Base-by-base conservation (phyloP, 2,329 filamentous ascomycete species). In the Aspergillus hiratsukae region DNA sequence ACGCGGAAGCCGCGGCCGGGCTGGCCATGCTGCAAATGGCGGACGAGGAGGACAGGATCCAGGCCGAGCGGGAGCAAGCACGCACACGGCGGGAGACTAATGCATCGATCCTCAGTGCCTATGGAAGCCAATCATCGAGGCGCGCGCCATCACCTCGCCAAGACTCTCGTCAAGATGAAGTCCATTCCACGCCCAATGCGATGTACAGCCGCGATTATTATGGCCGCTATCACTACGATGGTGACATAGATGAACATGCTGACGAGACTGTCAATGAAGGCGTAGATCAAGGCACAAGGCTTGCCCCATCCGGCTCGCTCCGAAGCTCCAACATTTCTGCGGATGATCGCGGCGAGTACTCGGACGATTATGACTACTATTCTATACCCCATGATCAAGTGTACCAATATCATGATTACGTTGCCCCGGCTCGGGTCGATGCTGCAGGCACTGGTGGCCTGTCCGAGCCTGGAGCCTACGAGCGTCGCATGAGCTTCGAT, bases 371-470 rank as follows among this genome's bases (percentile, higher is more conserved):
- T 51, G 69, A 72, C 6, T 72, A 74, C 40, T 71, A 71, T 1
- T 62, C 63, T 9, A 64, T 72, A 21, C 78, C 81, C 46, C 79
- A 80, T 54, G 79, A 83, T 57, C 74, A 78, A 14, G 78, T 83
- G 2, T 82, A 84, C 64, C 81, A 83, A 3, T 87, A 87, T 27
- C 78, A 77, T 43, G 69, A 81, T 9, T 80, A 84, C 62, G 77
- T 75, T 54, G 79, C 71, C 14, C 81, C 86, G 54, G 90, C 88
- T 5, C 83, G 89, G 53, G 88, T 96, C 51, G 93, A 97, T 72
- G 91, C 90, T 49, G 89, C 85, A 51, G 92, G 90, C 7, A 97
- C 91, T n/a, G 94, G 93, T 43, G 94, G 94, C 1, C 75, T 97
- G 28, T 86, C 91, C 59, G 84, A 89, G 56, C 91, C 92, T 2